These are phyloP conservation scores for Neurospora cerealis DNA, from an alignment of 495 filamentous ascomycete species.

Conservation along the genomic window DNA sequence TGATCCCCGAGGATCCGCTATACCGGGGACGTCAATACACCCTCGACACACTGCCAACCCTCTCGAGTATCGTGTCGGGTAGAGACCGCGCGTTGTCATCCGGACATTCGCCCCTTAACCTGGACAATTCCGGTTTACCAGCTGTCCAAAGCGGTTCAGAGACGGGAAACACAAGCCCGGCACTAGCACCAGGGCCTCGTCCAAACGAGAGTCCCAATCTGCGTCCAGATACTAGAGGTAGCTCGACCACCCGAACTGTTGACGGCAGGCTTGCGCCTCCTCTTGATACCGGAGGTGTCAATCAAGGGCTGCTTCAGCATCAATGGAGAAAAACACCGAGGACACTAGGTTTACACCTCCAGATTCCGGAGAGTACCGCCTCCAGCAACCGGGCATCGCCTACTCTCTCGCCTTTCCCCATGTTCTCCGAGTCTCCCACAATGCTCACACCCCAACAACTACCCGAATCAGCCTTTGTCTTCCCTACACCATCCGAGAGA, in stretches of 20 bases:
- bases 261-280: conserved; percentile 24
- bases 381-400: conserved; percentile 38
- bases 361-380: conserved; percentile 33
- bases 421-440: conserved; percentile 32
- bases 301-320: neutral
- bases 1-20: neutral
- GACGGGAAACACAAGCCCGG: neutral
- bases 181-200: neutral
- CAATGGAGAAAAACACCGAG: neutral
- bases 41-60: neutral
- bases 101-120: conserved; percentile 18
- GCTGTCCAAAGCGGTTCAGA: neutral
- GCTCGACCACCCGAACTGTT: conserved; percentile 14
- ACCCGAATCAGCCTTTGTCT: conserved; percentile 21
- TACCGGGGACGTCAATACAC: neutral
- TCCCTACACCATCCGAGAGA: conserved; percentile 19
- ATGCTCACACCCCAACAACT: conserved; percentile 31
- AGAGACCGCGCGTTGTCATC: conserved; percentile 23
- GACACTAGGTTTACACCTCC: conserved; percentile 10
- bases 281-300: neutral
- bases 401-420: conserved; percentile 31
- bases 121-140: conserved; percentile 4
- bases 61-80: neutral
- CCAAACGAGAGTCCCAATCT: neutral
- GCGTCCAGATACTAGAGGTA: conserved; percentile 9